phyloP scores from a whole-genome alignment of 2,329 filamentous ascomycete genomes.

The Monosporascus sp. region DNA sequence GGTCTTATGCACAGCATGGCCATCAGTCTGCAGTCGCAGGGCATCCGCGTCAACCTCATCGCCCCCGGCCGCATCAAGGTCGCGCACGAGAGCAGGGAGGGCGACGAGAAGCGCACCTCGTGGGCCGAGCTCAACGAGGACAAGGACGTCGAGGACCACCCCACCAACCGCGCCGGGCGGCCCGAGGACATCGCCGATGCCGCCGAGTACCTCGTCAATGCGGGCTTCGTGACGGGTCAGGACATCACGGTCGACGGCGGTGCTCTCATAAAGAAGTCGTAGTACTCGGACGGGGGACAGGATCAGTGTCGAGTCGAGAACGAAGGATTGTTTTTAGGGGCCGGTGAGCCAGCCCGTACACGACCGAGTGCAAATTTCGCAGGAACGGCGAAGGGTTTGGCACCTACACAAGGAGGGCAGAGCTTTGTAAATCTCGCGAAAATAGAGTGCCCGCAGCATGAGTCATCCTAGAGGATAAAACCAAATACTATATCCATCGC shows the following conservation, averaged over 20 bases:
- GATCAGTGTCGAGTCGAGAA: too few relatives aligned
- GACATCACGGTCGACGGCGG: slow-evolving; percentile 24
- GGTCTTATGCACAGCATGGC: slow-evolving; percentile 34
- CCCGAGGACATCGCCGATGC: slow-evolving; percentile 41
- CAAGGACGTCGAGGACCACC: slow-evolving; percentile 37
- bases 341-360: too few relatives aligned
- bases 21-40: slow-evolving; percentile 26
- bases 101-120: slow-evolving; percentile 34
- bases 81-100: slow-evolving; percentile 40
- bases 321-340: too few relatives aligned
- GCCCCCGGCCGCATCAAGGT: slow-evolving; percentile 42
- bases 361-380: too few relatives aligned
- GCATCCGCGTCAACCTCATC: slow-evolving; percentile 34
- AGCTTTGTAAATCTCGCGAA: too few relatives aligned
- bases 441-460: too few relatives aligned
- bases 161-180: slow-evolving; percentile 38
- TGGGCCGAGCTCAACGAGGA: slow-evolving; percentile 29
- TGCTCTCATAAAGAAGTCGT: slow-evolving; percentile 19
- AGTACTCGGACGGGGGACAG: too few relatives aligned
- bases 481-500: too few relatives aligned
- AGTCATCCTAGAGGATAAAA: too few relatives aligned
- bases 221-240: slow-evolving; percentile 25
- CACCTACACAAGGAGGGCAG: too few relatives aligned
- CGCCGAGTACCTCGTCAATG: slow-evolving; percentile 30
- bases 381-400: too few relatives aligned